Evolutionary conservation across 345 rosid genomes (phyloP).

Genomic region (Draba incana): DNA sequence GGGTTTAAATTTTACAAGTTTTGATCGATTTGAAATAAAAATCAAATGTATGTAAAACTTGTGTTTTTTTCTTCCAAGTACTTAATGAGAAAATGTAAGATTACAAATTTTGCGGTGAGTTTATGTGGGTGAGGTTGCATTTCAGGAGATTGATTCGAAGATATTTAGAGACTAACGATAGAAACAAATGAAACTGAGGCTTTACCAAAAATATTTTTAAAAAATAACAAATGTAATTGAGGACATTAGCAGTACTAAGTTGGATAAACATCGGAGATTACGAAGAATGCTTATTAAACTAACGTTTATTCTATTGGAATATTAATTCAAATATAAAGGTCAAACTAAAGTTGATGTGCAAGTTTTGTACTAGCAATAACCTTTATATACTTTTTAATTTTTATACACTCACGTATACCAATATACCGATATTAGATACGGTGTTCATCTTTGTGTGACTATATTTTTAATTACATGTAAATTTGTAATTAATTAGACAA

Average conservation of each 20-base stretch:
- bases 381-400: constrained; percentile 11
- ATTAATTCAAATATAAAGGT: constrained; percentile 17
- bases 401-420: background rate
- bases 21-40: constrained; percentile 31
- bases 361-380: constrained; percentile 8
- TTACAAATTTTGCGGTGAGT: background rate
- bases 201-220: too few relatives aligned
- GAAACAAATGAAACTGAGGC: background rate
- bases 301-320: constrained; percentile 12
- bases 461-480: background rate
- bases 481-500: background rate
- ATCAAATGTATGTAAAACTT: constrained; percentile 30
- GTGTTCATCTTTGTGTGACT: constrained; percentile 18
- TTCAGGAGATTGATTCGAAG: constrained; percentile 15
- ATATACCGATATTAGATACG: constrained; percentile 1
- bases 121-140: constrained; percentile 28
- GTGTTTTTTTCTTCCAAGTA: background rate
- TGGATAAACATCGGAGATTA: constrained; percentile 19
- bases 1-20: constrained; percentile 35
- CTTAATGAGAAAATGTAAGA: background rate
- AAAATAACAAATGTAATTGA: background rate
- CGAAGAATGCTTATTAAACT: constrained; percentile 3
- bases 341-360: constrained; percentile 35
- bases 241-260: background rate
- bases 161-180: constrained; percentile 18